Evolutionary conservation across 148 eudicot genomes (phyloP), one percentile per base, ranked within the genome.

Genomic region (Cornus kousa): DNA sequence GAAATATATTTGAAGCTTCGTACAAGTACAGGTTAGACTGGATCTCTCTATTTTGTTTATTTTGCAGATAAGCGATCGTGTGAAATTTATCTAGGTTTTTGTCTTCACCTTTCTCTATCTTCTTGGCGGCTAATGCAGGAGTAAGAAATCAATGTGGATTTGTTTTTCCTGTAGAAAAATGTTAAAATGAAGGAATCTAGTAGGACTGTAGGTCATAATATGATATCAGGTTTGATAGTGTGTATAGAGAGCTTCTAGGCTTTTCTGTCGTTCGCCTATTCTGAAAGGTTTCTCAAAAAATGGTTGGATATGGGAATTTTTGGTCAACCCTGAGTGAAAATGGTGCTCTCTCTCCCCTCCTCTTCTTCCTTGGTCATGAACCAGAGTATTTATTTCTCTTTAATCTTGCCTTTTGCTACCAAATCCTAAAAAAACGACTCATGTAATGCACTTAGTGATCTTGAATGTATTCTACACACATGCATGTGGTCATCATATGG

Each of bases 1-100:
- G 93, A 91, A 81, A 95, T 95, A 84, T 87, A 87, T 82, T 86
- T 95, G 87, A 95, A 91, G 85, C 97, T 95, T 74, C 91, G 94
- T 32, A 93, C 97, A 23, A 91, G 95, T 83, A 89, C 95, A 86
- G 95, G 98, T 91, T 73, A 32, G 82, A 84, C 24, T 79, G 32
- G 39, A 68, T 74, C 12, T 9, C 24, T 33, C 17, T 2, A 6
- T 57, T 57, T 24, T 74, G 9, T 40, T 65, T 72, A 32, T 43
- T 62, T 31, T 35, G 20, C 9, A 9, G 40, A 40, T 37, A 53
- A 64, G 53, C 62, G 28, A 32, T 71, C 70, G 11, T 64, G 67
- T 48, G 24, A 59, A 55, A 68, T 39, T 31, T 59, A 48, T 2
- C 37, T 50, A 55, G 46, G 64, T 33, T 19, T 76, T 20, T 50